Conservation (phyloP, 1,284 basidiomycete species). For the Cryptococcus floricola region DNA sequence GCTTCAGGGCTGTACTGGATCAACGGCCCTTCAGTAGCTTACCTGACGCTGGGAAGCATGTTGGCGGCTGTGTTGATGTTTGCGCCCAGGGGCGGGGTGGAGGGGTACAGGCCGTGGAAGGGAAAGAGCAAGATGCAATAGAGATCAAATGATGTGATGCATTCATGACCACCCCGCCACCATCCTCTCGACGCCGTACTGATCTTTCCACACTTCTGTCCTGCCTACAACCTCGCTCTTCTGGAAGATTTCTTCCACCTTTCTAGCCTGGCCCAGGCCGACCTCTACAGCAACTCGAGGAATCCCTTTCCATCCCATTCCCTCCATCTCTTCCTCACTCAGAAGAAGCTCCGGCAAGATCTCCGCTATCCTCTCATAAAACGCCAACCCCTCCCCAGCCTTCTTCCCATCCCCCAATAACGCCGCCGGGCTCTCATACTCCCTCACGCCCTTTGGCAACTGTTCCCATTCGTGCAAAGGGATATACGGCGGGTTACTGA, state of each 20-base stretch:
- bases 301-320: slow-evolving; percentile 12
- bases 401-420: slow-evolving; percentile 63
- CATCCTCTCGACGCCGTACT: slow-evolving; percentile 59
- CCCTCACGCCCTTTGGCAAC: slow-evolving; percentile 64
- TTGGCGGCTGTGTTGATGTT: slow-evolving; percentile 13
- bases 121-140: not conserved
- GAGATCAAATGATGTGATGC: not conserved
- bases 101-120: not conserved
- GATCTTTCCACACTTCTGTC: slow-evolving; percentile 69
- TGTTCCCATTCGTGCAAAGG: slow-evolving; percentile 60
- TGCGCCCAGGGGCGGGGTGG: slow-evolving; percentile 1
- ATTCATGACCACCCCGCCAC: slow-evolving; percentile 38
- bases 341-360: slow-evolving; percentile 55
- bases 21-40: slow-evolving; percentile 66
- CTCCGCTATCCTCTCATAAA: slow-evolving; percentile 68
- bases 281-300: slow-evolving; percentile 69
- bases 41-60: slow-evolving; percentile 56
- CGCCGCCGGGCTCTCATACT: slow-evolving; percentile 74
- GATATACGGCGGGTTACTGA: slow-evolving; percentile 93
- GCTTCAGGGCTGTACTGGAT: slow-evolving; percentile 66
- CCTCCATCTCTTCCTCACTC: slow-evolving; percentile 49
- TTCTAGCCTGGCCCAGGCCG: slow-evolving; percentile 65
- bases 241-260: slow-evolving; percentile 60
- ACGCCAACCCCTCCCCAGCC: slow-evolving; percentile 60
- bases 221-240: slow-evolving; percentile 47